These are phyloP conservation scores for Penicillium griseofulvum DNA, from an alignment of 2,329 filamentous ascomycete genomes.

Conservation along the genomic window DNA sequence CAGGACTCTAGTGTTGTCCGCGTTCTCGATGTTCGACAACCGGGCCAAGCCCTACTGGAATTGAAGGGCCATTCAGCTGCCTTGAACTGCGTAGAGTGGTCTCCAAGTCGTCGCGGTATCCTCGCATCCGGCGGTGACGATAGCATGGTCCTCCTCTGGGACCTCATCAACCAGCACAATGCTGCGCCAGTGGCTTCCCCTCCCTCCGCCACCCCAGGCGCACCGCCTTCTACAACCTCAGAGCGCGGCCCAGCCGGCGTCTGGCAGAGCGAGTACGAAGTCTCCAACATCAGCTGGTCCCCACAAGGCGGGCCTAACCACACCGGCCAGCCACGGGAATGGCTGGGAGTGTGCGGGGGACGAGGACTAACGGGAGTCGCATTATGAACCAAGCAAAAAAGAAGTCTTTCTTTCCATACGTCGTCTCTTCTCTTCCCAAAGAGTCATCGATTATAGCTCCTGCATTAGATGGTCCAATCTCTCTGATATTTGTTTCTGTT, in stretches of 20 bases:
- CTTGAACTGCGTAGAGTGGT: conserved; percentile 96
- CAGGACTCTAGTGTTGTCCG: conserved; percentile 89
- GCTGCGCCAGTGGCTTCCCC: conserved; percentile 47
- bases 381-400: conserved; percentile 28
- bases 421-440: conserved; percentile 2
- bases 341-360: conserved; percentile 48
- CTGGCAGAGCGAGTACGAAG: conserved; percentile 49
- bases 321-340: conserved; percentile 36
- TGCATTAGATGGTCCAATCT: conserved; percentile 23
- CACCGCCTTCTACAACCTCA: conserved; percentile 31
- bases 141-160: conserved; percentile 88
- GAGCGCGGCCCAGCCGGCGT: conserved; percentile 47
- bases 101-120: conserved; percentile 77
- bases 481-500: neutral
- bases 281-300: conserved; percentile 50
- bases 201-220: conserved; percentile 24
- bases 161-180: conserved; percentile 70
- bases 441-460: conserved; percentile 2
- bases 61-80: conserved; percentile 81
- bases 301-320: conserved; percentile 40
- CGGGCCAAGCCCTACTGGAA: conserved; percentile 90
- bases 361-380: conserved; percentile 47
- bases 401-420: conserved; percentile 5
- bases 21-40: conserved; percentile 93
- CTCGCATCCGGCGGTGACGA: conserved; percentile 92